Percentiles rank a stretch among this genome's conserved stretches.
Evolutionary conservation across 2,329 filamentous ascomycete species (phyloP).

Genomic region (Claviceps sp.): DNA sequence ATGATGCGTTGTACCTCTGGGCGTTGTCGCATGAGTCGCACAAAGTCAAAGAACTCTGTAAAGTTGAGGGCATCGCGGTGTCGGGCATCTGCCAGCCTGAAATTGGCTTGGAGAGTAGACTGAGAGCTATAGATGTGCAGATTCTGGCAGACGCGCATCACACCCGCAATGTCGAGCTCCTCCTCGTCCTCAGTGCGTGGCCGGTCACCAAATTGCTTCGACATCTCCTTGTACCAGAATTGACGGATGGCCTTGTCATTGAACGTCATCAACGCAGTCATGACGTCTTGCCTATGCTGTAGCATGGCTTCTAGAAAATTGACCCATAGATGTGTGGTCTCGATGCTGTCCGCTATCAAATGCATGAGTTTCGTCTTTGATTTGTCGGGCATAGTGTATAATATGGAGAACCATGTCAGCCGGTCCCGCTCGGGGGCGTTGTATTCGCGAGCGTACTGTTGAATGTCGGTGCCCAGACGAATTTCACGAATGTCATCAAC

Average conservation of each 20-base stretch:
- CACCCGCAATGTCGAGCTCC: slow-evolving; percentile 61
- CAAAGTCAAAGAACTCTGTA: slow-evolving; percentile 69
- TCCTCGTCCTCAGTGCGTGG: slow-evolving; percentile 45
- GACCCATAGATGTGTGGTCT: slow-evolving; percentile 67
- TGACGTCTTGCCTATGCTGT: slow-evolving; percentile 75
- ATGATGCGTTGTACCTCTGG: slow-evolving; percentile 70
- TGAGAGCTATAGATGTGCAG: slow-evolving; percentile 85
- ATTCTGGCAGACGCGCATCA: slow-evolving; percentile 74
- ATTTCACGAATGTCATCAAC: slow-evolving; percentile 94
- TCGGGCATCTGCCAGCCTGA: slow-evolving; percentile 56
- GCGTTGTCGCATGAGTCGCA: slow-evolving; percentile 69
- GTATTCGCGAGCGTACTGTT: slow-evolving; percentile 80
- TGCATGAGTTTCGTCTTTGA: slow-evolving; percentile 81
- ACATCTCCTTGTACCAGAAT: slow-evolving; percentile 81
- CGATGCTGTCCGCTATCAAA: slow-evolving; percentile 63
- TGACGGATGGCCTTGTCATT: slow-evolving; percentile 67
- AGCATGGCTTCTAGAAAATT: slow-evolving; percentile 72
- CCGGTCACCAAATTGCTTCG: slow-evolving; percentile 45
- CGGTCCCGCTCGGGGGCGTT: slow-evolving; percentile 55
- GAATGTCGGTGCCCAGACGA: slow-evolving; percentile 66
- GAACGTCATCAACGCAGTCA: slow-evolving; percentile 79
- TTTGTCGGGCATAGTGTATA: slow-evolving; percentile 68
- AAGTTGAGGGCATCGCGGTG: slow-evolving; percentile 58
- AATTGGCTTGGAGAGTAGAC: slow-evolving; percentile 58
- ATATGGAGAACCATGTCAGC: slow-evolving; percentile 73